Conservation (phyloP, 179 eudicot species). For the Silene vulgaris region DNA sequence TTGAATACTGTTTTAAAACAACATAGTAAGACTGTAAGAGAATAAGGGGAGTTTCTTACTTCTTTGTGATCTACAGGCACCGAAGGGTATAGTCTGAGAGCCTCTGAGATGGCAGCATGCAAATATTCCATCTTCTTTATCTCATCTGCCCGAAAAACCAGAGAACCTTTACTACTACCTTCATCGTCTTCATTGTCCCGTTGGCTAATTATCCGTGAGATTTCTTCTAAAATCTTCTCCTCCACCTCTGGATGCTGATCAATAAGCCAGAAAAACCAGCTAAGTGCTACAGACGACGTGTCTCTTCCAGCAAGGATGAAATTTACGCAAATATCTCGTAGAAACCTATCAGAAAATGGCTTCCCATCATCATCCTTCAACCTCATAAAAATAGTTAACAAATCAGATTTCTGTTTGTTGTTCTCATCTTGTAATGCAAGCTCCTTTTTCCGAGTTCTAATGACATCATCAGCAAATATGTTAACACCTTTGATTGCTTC, state of each 20-base stretch:
- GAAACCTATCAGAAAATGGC: constrained; percentile 59
- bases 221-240: constrained; percentile 57
- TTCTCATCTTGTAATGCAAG: constrained; percentile 29
- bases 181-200: constrained; percentile 31
- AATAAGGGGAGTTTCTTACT: constrained; percentile 37
- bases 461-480: constrained; percentile 66
- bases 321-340: constrained; percentile 81
- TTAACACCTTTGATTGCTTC: constrained; percentile 60
- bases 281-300: constrained; percentile 91
- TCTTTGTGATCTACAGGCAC: constrained; percentile 97
- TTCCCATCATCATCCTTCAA: constrained; percentile 51
- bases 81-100: constrained; percentile 93
- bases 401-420: constrained; percentile 46
- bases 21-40: too few relatives aligned
- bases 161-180: neutral
- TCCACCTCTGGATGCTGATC: constrained; percentile 57
- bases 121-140: constrained; percentile 84
- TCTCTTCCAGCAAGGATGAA: constrained; percentile 93
- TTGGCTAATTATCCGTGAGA: constrained; percentile 36
- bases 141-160: constrained; percentile 66
- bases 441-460: constrained; percentile 67
- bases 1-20: too few relatives aligned
- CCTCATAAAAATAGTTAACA: constrained; percentile 74
- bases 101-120: constrained; percentile 88
- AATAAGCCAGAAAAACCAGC: constrained; percentile 96